These are phyloP conservation scores for Wakefieldia striispora DNA, from an alignment of 768 basidiomycete genomes.

Conservation along the genomic window DNA sequence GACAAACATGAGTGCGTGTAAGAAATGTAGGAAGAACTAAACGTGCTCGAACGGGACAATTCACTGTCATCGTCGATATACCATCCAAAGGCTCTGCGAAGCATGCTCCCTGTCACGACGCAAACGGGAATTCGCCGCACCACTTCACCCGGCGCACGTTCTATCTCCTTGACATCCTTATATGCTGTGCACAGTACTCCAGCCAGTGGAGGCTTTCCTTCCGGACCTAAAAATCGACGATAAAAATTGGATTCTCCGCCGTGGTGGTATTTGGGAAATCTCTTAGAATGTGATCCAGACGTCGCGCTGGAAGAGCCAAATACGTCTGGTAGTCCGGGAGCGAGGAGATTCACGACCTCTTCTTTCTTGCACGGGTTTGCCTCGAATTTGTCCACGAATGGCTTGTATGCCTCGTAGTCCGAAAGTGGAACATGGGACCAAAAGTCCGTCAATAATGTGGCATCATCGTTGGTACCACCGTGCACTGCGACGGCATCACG, in stretches of 20 bases:
- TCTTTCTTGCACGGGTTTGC: constrained; percentile 6
- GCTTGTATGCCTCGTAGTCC: neutral
- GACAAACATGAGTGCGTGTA: neutral
- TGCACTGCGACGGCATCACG: neutral
- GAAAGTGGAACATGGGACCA: constrained; percentile 4
- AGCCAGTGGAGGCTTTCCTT: too few relatives aligned
- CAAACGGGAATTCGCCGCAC: neutral
- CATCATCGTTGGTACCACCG: neutral
- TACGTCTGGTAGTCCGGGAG: constrained; percentile 1
- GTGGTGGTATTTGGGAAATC: neutral
- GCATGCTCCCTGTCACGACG: neutral
- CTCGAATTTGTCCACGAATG: constrained; percentile 1
- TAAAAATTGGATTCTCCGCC: too few relatives aligned
- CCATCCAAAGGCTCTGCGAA: neutral
- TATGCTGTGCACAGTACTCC: neutral
- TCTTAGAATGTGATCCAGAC: neutral
- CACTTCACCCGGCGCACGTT: constrained; percentile 1
- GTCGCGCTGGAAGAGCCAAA: constrained; percentile 1
- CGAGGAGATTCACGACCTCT: constrained; percentile 2
- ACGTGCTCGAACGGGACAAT: neutral
- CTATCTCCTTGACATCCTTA: neutral
- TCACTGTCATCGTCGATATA: constrained; percentile 1
- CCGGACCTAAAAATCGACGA: too few relatives aligned
- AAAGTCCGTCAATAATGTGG: neutral
- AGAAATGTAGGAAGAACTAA: neutral